Percentiles rank a stretch among this genome's conserved stretches.
Conservation (phyloP, 2,329 filamentous ascomycete genomes). For the Alternaria postmessia region DNA sequence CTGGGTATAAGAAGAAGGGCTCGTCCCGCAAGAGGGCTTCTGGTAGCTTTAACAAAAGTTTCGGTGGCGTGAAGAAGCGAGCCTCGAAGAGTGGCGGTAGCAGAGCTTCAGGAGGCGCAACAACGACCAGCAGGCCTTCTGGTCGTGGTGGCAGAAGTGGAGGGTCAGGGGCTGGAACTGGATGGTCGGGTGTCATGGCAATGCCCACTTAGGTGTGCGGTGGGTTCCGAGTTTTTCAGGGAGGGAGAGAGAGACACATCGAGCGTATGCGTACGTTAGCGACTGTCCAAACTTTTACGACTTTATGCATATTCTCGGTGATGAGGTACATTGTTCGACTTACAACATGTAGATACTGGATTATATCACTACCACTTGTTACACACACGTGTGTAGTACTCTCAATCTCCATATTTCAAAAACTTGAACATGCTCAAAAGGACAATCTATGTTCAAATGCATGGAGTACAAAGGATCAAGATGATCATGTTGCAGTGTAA, state of each 20-base stretch:
- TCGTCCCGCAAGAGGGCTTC: constrained; percentile 27
- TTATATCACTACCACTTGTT: neutral
- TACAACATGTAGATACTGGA: neutral
- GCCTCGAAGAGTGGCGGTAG: constrained; percentile 21
- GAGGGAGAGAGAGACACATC: neutral
- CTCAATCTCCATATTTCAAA: neutral
- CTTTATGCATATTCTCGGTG: neutral
- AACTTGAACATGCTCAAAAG: neutral
- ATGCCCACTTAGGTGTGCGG: constrained; percentile 38
- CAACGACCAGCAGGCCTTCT: constrained; percentile 16
- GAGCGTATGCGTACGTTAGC: neutral
- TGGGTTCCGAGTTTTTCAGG: neutral
- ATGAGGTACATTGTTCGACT: neutral
- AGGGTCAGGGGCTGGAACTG: constrained; percentile 8
- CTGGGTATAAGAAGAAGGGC: constrained; percentile 28
- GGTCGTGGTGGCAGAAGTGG: constrained; percentile 21
- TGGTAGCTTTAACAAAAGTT: constrained; percentile 25
- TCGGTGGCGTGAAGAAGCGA: constrained; percentile 31
- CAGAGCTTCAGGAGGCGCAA: constrained; percentile 19
- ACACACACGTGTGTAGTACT: neutral
- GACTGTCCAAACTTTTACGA: neutral
- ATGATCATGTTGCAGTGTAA: neutral
- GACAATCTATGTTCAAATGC: neutral
- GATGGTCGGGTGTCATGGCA: constrained; percentile 33
- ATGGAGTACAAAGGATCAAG: neutral